Evolutionary conservation across 441 rosid species (phyloP).

Genomic region (Biscutella auriculata): DNA sequence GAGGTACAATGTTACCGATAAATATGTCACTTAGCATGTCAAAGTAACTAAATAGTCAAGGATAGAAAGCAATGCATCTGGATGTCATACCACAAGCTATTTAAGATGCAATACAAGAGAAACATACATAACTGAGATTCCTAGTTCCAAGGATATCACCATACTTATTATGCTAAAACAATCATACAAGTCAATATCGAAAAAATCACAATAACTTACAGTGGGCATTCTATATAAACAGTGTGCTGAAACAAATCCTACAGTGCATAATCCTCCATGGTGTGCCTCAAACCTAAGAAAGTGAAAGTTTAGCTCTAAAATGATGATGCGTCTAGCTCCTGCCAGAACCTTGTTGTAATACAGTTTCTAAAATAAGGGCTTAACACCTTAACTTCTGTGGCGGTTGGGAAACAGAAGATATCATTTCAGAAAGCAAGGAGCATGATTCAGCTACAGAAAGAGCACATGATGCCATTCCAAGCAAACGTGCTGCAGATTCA

Average conservation of each 20-base stretch:
- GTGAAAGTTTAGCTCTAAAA: constrained; percentile 7
- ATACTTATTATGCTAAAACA: not conserved
- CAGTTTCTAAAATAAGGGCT: not conserved
- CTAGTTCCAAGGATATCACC: not conserved
- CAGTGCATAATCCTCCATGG: constrained; percentile 74
- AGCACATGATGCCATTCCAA: constrained; percentile 87
- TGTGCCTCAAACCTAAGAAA: constrained; percentile 65
- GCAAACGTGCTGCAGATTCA: constrained; percentile 84
- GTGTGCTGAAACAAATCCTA: constrained; percentile 78
- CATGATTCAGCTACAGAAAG: constrained; percentile 45
- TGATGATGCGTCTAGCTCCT: not conserved
- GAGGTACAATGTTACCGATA: not conserved
- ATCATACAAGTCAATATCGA: not conserved
- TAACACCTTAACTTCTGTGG: constrained; percentile 55
- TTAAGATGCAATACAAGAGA: not conserved
- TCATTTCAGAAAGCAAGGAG: constrained; percentile 52
- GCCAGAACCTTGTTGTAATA: constrained; percentile 1
- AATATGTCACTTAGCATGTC: not conserved
- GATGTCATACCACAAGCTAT: constrained; percentile 6
- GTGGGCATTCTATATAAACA: constrained; percentile 39
- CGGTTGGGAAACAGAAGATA: constrained; percentile 34
- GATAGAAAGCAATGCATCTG: not conserved
- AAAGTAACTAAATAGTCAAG: constrained; percentile 3
- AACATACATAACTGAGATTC: not conserved
- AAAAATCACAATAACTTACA: constrained; percentile 41